A percentile compares a stretch with the other conserved stretches of the same genome.
Conservation (phyloP, 2,329 filamentous ascomycete genomes). For the Xylaria sp. region DNA sequence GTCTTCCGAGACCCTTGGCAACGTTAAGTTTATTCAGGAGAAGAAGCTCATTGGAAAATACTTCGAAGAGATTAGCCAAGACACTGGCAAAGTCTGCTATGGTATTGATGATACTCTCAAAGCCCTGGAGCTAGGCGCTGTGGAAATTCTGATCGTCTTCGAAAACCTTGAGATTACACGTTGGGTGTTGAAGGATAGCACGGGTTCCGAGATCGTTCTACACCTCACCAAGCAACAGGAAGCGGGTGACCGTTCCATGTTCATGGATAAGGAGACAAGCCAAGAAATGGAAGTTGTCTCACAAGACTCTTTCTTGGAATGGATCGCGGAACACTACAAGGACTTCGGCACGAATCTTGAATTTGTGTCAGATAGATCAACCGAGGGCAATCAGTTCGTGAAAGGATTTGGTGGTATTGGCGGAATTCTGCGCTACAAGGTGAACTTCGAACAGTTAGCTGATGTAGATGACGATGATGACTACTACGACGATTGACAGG, state of each 20-base stretch:
- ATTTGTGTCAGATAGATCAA: constrained; percentile 97
- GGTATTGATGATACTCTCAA: constrained; percentile 98
- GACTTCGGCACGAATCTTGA: constrained; percentile 96
- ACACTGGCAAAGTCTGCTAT: constrained; percentile 97
- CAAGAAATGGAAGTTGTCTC: constrained; percentile 96
- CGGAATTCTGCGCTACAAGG: constrained; percentile 97
- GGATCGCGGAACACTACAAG: constrained; percentile 98
- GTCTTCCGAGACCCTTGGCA: constrained; percentile 92
- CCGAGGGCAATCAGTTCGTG: constrained; percentile 99
- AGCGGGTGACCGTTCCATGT: constrained; percentile 76
- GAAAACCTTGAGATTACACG: constrained; percentile 96
- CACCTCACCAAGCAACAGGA: constrained; percentile 93
- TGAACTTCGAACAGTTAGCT: constrained; percentile 99
- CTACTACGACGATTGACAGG: constrained; percentile 76
- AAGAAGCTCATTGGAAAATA: constrained; percentile 99
- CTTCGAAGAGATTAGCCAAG: constrained; percentile 98
- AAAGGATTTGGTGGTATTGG: constrained; percentile 99
- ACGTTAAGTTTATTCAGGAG: constrained; percentile 99
- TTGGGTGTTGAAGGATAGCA: constrained; percentile 86
- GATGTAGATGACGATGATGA: constrained; percentile 92
- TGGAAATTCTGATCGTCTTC: constrained; percentile 94
- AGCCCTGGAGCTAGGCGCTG: constrained; percentile 93
- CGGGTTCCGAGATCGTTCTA: constrained; percentile 77
- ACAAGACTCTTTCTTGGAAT: constrained; percentile 95
- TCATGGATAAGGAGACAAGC: constrained; percentile 95